Evolutionary conservation across 2,329 filamentous ascomycete genomes (phyloP), one percentile per base, ranked within the genome.

Genomic region (Xylaria sp.): DNA sequence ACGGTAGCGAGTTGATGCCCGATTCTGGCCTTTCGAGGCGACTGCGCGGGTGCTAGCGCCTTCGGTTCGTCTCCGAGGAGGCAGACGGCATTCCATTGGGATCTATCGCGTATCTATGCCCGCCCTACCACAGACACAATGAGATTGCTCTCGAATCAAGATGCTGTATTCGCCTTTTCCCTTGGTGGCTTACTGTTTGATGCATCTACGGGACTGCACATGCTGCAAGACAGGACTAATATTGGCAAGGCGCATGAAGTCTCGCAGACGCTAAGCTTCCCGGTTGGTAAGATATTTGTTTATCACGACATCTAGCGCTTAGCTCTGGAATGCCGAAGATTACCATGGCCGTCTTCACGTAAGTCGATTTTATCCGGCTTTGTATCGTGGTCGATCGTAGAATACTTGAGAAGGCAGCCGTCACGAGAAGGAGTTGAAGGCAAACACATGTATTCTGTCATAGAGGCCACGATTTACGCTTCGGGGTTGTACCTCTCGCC

Each of bases 121-220:
- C 20, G 44, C 28, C 46, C 34, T 39, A 39, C 23, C 3, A 63
- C 28, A 23, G 8, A 9, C 37, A 39, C 37, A 32, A 28, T 3
- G 10, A 41, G 54, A 41, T 32, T 23, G 13, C 50, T 20, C 28
- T 28, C 13, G 20, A 25, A 44, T 23, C 52, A 15, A 50, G 48
- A 1, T 48, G 13, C 28, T 50, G 23, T 32, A 25, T 20, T 54
- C 15, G 34, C 3, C 28, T 7, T n/a, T 9, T 64, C 7, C 20
- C 44, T 48, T 56, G 13, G 52, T 39, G 39, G 60, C 60, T 68
- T 64, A 64, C 65, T 68, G 65, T 68, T 64, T 18, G 37, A 46
- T 59, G 23, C 48, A 41, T 25, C 20, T 10, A 37, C 34, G 15
- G 23, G 39, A 48, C 12, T 39, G 50, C 25, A 67, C 34, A 44